These are phyloP conservation scores for Heterobasidion occidentale DNA, from an alignment of 1,284 basidiomycete genomes.

Conservation along the genomic window DNA sequence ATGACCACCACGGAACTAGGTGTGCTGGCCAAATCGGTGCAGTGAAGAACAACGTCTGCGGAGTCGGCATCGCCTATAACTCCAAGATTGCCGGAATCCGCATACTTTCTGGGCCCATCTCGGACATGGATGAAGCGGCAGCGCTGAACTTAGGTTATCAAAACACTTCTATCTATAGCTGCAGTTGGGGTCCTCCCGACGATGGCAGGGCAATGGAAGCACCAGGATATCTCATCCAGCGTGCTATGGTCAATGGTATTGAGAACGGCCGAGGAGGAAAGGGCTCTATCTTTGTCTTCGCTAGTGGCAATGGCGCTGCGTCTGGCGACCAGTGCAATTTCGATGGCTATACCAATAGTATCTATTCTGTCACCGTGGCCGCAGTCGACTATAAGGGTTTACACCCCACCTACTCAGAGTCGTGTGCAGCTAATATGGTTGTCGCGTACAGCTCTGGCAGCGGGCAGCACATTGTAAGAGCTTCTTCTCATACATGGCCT, in stretches of 20 bases:
- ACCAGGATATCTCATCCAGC: constrained; percentile 87
- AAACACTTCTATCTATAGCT: constrained; percentile 90
- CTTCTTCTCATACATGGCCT: constrained; percentile 12
- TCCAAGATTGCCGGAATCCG: constrained; percentile 91
- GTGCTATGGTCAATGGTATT: constrained; percentile 92
- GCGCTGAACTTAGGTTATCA: constrained; percentile 94
- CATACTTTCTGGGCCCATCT: constrained; percentile 94
- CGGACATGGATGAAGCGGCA: constrained; percentile 96
- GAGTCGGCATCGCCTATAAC: constrained; percentile 90
- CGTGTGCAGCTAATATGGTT: constrained; percentile 95
- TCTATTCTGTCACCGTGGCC: constrained; percentile 93
- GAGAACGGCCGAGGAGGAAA: constrained; percentile 87
- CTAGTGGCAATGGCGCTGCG: constrained; percentile 92
- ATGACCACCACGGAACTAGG: constrained; percentile 96
- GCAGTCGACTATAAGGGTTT: constrained; percentile 89
- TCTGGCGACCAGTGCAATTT: constrained; percentile 98
- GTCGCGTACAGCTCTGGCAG: constrained; percentile 97
- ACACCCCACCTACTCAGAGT: constrained; percentile 96
- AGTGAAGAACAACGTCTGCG: constrained; percentile 91
- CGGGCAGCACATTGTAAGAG: constrained; percentile 82
- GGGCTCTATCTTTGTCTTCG: constrained; percentile 95
- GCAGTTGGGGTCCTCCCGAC: constrained; percentile 98
- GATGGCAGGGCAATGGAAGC: constrained; percentile 95
- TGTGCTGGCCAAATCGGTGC: constrained; percentile 99
- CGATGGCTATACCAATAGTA: constrained; percentile 98